These are phyloP conservation scores for Wickerhamomyces sp. DNA, from an alignment of 1,139 yeast species.

Conservation along the genomic window DNA sequence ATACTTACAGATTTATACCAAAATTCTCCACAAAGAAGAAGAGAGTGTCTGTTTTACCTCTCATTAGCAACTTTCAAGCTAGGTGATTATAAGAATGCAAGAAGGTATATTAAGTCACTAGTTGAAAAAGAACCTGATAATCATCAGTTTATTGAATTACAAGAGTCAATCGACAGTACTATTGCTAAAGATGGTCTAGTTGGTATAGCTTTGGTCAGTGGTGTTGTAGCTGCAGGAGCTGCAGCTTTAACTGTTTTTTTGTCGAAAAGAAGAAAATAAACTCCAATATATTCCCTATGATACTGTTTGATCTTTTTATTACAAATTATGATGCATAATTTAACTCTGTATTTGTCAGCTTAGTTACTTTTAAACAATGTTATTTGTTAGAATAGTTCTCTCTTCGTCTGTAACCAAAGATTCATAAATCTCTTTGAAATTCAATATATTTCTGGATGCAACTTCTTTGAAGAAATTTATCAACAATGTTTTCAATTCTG, in stretches of 20 bases:
- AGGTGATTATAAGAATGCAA: slow-evolving; percentile 83
- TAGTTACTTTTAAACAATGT: slow-evolving; percentile 22
- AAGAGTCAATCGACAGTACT: slow-evolving; percentile 76
- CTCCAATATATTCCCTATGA: neutral
- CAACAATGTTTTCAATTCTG: slow-evolving; percentile 40
- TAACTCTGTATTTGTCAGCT: neutral
- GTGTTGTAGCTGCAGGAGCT: slow-evolving; percentile 78
- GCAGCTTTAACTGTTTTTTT: slow-evolving; percentile 61
- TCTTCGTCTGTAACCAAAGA: slow-evolving; percentile 48
- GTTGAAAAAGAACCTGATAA: slow-evolving; percentile 80
- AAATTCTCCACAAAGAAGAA: slow-evolving; percentile 74
- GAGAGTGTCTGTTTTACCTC: slow-evolving; percentile 87
- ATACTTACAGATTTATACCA: slow-evolving; percentile 71
- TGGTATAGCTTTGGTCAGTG: slow-evolving; percentile 84
- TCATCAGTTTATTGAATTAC: slow-evolving; percentile 66
- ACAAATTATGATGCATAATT: neutral
- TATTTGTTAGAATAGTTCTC: slow-evolving; percentile 50
- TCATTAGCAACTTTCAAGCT: slow-evolving; percentile 85
- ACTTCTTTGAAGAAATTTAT: slow-evolving; percentile 62
- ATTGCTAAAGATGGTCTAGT: slow-evolving; percentile 83
- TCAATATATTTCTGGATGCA: slow-evolving; percentile 47
- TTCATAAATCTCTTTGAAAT: slow-evolving; percentile 52
- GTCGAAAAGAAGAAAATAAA: slow-evolving; percentile 20
- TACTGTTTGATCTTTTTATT: no score
- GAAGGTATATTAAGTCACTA: slow-evolving; percentile 77